A percentile compares a stretch with the other conserved stretches of the same genome.
phyloP scores from a whole-genome alignment of 192 early-diverging fungal genomes.

The Spizellomyces punctatus region DNA sequence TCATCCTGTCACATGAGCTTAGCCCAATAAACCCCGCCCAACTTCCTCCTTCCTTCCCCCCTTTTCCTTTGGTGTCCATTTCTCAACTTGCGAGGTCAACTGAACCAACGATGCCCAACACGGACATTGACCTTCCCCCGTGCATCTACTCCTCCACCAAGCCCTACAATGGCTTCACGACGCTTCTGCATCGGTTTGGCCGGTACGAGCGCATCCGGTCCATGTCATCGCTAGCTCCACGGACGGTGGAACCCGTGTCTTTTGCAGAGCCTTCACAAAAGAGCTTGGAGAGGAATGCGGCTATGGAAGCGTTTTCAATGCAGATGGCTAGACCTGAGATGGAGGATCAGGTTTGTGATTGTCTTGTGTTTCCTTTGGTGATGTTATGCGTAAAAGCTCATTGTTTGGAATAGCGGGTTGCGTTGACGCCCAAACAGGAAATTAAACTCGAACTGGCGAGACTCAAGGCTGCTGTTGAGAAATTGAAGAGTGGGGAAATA shows the following conservation, averaged over 20 bases:
- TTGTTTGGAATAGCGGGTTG: constrained; percentile 21
- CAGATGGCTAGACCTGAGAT: constrained; percentile 3
- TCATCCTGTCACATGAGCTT: no score
- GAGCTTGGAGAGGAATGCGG: no score
- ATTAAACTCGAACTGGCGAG: constrained; percentile 35
- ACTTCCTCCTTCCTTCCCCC: no score
- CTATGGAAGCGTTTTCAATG: no score
- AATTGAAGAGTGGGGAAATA: background rate
- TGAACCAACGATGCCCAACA: no score
- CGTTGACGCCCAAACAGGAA: constrained; percentile 34
- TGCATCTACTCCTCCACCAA: constrained; percentile 34
- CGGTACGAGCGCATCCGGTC: constrained; percentile 35
- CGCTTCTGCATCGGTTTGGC: constrained; percentile 39
- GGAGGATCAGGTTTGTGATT: constrained; percentile 20
- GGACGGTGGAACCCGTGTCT: no score
- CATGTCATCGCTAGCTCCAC: background rate
- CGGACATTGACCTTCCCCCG: constrained; percentile 19
- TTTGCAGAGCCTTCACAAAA: no score
- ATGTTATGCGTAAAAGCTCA: background rate
- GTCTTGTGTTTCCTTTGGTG: background rate
- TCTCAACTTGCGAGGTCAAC: no score
- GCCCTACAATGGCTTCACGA: constrained; percentile 36
- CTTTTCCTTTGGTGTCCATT: no score
- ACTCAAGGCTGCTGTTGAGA: constrained; percentile 25
- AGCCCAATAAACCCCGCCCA: no score